Base-by-base conservation (phyloP, 176 grass and related monocot species). In the Cenchrus purpureus region DNA sequence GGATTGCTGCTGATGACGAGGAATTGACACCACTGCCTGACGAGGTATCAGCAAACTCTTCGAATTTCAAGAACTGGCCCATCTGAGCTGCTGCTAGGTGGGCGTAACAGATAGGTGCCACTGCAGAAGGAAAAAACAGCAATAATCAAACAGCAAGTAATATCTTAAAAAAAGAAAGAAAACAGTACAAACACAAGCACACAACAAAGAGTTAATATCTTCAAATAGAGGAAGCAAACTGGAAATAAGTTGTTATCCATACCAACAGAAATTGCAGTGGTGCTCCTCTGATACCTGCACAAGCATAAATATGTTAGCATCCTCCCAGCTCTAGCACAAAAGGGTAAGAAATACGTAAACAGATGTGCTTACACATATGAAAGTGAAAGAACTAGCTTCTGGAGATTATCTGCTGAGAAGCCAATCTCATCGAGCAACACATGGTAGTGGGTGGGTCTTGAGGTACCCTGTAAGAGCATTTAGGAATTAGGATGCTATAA, bases 251-350 rank as follows among this genome's bases (percentile, higher is more conserved):
- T 40, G 10, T 65, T 37, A 70, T 64, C 6, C 86, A 57, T 92
- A 98, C 96, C 96, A 6, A 98, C 87, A 79, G 93, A 95, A 56
- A 91, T 82, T 12, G 96, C 96, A 83, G 87, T 98, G 40, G 96
- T 98, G 85, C 96, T 98, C 85, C 96, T 95, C 65, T 98, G 96
- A n/a, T 95, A 95, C 15, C 96, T 95, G 86, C 54, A 85, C 72
- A 81, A 68, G 44, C 66, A 84, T 65, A 50, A 73, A 68, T 22
- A 50, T n/a, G 66, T 53, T 60, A 58, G 46, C 65, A 79, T 32
- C n/a, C 15, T 73, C 51, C 37, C 52, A 12, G 68, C 55, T 68
- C 5, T 43, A 28, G 49, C 15, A 51, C 17, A 62, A 45, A 57
- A 32, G 20, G 67, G 25, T 31, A 12, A 10, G 1, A 65, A 22